These are phyloP conservation scores for Macroventuria anomochaeta DNA, from an alignment of 2,329 filamentous ascomycete species.

Conservation along the genomic window DNA sequence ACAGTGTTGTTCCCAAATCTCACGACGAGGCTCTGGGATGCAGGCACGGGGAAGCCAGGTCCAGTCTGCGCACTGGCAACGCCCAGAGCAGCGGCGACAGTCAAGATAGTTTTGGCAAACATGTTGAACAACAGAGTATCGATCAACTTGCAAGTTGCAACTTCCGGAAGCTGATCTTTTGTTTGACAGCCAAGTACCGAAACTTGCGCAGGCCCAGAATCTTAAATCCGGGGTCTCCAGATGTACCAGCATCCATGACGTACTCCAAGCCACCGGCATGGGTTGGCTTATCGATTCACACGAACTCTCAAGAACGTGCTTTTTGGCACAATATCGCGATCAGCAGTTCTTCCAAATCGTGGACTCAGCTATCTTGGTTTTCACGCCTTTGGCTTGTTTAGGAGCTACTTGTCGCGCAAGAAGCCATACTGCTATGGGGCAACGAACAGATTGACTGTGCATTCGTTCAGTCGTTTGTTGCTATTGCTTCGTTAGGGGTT, in stretches of 20 bases:
- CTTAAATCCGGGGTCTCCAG: not conserved
- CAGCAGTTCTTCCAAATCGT: not conserved
- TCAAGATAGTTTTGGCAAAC: slow-evolving; percentile 22
- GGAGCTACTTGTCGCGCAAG: no score
- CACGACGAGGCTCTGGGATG: slow-evolving; percentile 27
- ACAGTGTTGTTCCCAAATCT: slow-evolving; percentile 43
- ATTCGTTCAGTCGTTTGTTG: no score
- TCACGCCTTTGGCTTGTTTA: no score
- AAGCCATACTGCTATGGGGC: no score
- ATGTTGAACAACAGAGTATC: slow-evolving; percentile 11
- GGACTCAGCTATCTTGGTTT: no score
- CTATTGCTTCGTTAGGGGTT: no score
- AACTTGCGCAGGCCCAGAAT: slow-evolving; percentile 1
- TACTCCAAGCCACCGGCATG: slow-evolving; percentile 1
- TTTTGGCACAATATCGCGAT: not conserved
- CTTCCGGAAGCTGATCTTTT: not conserved
- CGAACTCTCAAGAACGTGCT: not conserved
- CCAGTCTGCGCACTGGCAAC: slow-evolving; percentile 31
- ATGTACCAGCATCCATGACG: slow-evolving; percentile 8
- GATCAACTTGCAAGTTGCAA: not conserved
- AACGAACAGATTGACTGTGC: no score
- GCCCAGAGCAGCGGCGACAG: slow-evolving; percentile 21
- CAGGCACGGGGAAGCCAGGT: slow-evolving; percentile 40
- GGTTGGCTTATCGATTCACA: not conserved
- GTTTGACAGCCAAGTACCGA: not conserved